Base-by-base conservation (phyloP, 805 yeast genomes). In the Candida taoyuanica region DNA sequence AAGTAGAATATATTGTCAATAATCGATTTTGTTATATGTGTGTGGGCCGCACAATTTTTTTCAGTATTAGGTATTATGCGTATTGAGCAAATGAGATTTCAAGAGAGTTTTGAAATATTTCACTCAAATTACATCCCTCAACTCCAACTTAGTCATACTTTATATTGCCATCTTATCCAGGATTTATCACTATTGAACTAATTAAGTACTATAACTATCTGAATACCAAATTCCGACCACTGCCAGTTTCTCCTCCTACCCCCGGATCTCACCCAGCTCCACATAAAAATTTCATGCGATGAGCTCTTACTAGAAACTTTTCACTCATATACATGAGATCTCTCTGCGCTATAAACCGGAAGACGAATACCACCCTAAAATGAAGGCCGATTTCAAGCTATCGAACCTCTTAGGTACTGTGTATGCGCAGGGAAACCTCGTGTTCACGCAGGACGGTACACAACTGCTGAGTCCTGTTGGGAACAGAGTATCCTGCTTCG, bases 361-460 rank as follows among this genome's bases (percentile, higher is more conserved):
- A 7, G 7, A 21, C 14, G 13, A 9, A 25, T 9, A 9, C 13
- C 9, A 25, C 8, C 28, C 14, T 7, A 23, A 5, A 24, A 86
- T 87, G 95, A 85, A 80, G 66, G 80, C 95, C n/a, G 94, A 86
- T 64, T 87, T 82, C 59, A 34, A 81, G 72, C 83, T 93, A 52
- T 79, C 94, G 24, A 93, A 91, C 63, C 69, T 93, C 23, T 67
- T 93, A 51, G 98, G 98, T 20, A 89, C 98, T 0, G 98, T 93
- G 3, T 93, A 93, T 58, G 71, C 94, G 34, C 85, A 83, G 56
- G 98, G 98, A n/a, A 88, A 91, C 59, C 64, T 93, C 19, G 70
- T 81, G 5, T 93, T 82, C 65, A 81, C 95, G 1, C 76, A 81
- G 1, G 96, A 89, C 56, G 98, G 98, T 3, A 77, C 83, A 9